Evolutionary conservation across 306 rosid genomes (phyloP).

Genomic region (Canavalia gladiata): DNA sequence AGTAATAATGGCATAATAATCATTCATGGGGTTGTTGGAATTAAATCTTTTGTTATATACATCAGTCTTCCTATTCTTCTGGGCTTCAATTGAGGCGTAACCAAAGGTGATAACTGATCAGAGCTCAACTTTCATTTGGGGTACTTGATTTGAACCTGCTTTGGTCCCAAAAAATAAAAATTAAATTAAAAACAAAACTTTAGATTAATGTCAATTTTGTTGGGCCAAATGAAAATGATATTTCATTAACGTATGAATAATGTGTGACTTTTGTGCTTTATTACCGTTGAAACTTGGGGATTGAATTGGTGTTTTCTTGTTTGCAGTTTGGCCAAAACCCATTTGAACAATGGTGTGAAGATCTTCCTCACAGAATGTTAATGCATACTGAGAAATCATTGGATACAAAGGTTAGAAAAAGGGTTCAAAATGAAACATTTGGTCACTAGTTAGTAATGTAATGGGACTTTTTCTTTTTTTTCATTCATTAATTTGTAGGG

Average conservation of each 20-base stretch:
- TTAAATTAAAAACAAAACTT: neutral
- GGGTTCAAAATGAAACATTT: neutral
- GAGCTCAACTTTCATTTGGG: conserved; percentile 83
- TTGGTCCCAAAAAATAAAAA: neutral
- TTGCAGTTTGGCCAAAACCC: conserved; percentile 79
- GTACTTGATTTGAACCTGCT: conserved; percentile 77
- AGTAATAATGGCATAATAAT: conserved; percentile 54
- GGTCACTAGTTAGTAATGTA: neutral
- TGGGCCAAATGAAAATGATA: conserved; percentile 48
- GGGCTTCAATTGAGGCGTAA: conserved; percentile 58
- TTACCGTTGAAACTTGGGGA: conserved; percentile 75
- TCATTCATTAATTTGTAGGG: neutral
- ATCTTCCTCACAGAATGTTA: conserved; percentile 79
- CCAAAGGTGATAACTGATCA: conserved; percentile 66
- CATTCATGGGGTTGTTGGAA: conserved; percentile 57
- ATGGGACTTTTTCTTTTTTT: neutral
- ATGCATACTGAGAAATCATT: conserved; percentile 63
- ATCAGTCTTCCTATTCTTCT: conserved; percentile 56
- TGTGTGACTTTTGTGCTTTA: conserved; percentile 24
- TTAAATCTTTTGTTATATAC: conserved; percentile 71
- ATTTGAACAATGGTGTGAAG: conserved; percentile 87
- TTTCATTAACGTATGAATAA: conserved; percentile 24
- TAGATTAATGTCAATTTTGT: conserved; percentile 47
- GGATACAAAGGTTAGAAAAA: conserved; percentile 17
- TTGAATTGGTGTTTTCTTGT: conserved; percentile 59